These are phyloP conservation scores for Tylopilus sp. DNA, from an alignment of 768 basidiomycete species.

Conservation along the genomic window DNA sequence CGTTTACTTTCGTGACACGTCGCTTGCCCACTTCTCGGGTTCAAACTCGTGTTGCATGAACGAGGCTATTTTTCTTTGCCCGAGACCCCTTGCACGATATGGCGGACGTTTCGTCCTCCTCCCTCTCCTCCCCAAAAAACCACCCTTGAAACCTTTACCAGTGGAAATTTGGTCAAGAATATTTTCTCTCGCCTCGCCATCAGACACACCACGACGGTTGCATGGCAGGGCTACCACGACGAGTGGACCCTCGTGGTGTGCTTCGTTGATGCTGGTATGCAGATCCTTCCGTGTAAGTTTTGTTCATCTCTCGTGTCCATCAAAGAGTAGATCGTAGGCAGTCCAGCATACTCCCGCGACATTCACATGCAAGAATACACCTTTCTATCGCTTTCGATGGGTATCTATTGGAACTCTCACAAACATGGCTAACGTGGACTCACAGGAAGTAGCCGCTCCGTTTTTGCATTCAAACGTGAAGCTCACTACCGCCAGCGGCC, in stretches of 20 bases:
- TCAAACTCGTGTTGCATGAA: constrained; percentile 25
- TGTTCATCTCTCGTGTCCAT: not conserved
- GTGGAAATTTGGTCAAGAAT: constrained; percentile 70
- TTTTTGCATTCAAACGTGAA: constrained; percentile 58
- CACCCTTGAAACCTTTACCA: constrained; percentile 55
- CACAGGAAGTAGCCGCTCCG: constrained; percentile 63
- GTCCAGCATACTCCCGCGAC: not conserved
- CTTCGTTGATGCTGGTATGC: constrained; percentile 37
- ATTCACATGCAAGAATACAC: not conserved
- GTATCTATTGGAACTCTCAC: not conserved
- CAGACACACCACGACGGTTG: constrained; percentile 6
- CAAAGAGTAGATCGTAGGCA: not conserved
- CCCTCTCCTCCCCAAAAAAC: constrained; percentile 60
- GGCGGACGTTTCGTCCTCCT: constrained; percentile 63
- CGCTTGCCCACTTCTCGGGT: not conserved
- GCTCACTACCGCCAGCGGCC: constrained; percentile 39
- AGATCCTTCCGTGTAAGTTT: constrained; percentile 39
- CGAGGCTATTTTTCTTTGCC: constrained; percentile 51
- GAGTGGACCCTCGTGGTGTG: constrained; percentile 12
- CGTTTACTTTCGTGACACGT: constrained; percentile 4
- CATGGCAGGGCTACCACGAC: constrained; percentile 6
- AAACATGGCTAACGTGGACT: constrained; percentile 13
- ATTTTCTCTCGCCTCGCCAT: constrained; percentile 37
- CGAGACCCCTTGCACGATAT: constrained; percentile 60
- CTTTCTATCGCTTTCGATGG: constrained; percentile 1